Percentiles rank a stretch among this genome's conserved stretches.
phyloP scores from a whole-genome alignment of 2,329 filamentous ascomycete genomes.

The Hypoxylon sp. region DNA sequence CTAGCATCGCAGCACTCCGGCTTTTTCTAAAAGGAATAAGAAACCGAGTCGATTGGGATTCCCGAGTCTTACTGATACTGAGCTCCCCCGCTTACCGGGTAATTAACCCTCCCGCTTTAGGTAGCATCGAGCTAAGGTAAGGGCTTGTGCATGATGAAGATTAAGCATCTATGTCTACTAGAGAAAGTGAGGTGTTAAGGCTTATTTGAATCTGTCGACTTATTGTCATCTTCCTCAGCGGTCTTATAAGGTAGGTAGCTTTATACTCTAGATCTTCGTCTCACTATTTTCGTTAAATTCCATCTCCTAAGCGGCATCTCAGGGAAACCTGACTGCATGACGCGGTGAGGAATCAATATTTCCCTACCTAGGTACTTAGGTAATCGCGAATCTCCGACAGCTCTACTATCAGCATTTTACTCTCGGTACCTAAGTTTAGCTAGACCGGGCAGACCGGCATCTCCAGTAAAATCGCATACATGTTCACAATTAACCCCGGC shows the following conservation, averaged over 20 bases:
- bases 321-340: neutral
- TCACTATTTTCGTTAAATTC: too few species aligned
- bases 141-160: neutral
- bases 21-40: neutral
- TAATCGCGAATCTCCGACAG: constrained; percentile 13
- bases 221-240: too few species aligned
- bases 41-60: neutral
- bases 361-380: neutral
- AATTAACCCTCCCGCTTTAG: constrained; percentile 3
- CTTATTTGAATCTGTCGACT: neutral
- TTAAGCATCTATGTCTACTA: too few species aligned
- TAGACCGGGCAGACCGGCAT: too few species aligned
- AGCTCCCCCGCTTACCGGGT: constrained; percentile 26
- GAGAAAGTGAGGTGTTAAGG: too few species aligned
- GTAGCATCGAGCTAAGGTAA: constrained; percentile 1
- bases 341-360: constrained; percentile 17
- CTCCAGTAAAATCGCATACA: neutral
- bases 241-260: too few species aligned
- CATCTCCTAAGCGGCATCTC: neutral
- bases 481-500: neutral
- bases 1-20: neutral
- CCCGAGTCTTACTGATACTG: neutral
- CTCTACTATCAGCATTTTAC: neutral
- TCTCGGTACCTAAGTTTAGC: too few species aligned
- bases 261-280: too few species aligned